Evolutionary conservation across 805 yeast genomes (phyloP), one percentile per base, ranked within the genome.

Genomic region (Yarrowia deformans): DNA sequence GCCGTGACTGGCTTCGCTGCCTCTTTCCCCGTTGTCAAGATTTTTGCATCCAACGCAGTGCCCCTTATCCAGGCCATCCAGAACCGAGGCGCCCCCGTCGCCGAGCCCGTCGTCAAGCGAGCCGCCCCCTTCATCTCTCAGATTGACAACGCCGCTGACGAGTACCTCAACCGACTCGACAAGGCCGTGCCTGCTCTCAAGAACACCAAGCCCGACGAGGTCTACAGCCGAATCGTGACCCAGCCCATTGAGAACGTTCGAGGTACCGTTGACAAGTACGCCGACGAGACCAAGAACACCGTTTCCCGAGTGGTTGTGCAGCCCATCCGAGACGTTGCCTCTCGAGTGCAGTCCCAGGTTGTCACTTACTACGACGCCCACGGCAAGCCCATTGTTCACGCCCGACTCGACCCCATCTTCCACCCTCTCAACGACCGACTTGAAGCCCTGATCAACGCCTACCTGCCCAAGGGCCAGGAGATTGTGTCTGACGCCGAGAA

Each of bases 321-420:
- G 71, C 81, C 83, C 29, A 78, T 85, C 35, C 75, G 80, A 72
- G 50, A 68, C 34, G 80, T 73, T 18, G 76, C 78, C 58, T 83
- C 81, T 63, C 78, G 83, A 70, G 87, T 90, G 71, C 81, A 80
- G 64, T 79, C 78, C 67, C 84, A 86, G 74, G 84, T 86, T 74
- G 79, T 83, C 60, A 81, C 84, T 40, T 74, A 86, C 49, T 83
- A 84, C 75, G 87, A 87, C 74, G 82, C 85, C 8, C 80, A 86
- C 39, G 91, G 91, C 32, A 86, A 85, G 74, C 89, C 90, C 49
- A 75, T 88, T 64, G 72, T 90, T 46, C 82, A 91, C 72, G 81
- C 88, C n/a, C 83, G 84, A 32, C 74, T 88, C 29, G 92, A 89
- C 76, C 88, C 90, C 4, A 43, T 88, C 13, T 79, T 90, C 58